phyloP scores from a whole-genome alignment of 805 yeast genomes.

The Yarrowia hollandica region DNA sequence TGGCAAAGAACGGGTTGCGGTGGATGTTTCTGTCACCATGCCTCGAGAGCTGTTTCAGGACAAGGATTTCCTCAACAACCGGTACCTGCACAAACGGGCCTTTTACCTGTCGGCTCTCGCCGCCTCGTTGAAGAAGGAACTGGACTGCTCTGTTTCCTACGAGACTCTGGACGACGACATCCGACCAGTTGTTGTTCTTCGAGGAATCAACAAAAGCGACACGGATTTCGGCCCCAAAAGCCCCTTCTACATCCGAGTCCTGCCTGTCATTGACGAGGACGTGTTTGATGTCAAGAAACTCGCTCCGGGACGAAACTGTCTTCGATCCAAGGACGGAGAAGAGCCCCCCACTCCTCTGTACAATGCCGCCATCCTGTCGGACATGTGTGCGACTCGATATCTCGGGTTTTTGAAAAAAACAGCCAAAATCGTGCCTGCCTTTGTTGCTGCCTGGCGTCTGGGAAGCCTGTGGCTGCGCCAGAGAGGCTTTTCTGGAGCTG shows the following conservation, averaged over 20 bases:
- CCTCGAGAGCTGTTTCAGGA: conserved; percentile 68
- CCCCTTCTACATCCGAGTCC: conserved; percentile 66
- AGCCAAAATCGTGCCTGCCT: conserved; percentile 74
- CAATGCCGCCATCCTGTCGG: conserved; percentile 75
- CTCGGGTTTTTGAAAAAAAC: conserved; percentile 74
- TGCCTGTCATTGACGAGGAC: conserved; percentile 71
- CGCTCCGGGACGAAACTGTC: conserved; percentile 76
- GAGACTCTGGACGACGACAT: conserved; percentile 76
- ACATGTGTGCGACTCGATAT: conserved; percentile 66
- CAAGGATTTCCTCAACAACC: conserved; percentile 86
- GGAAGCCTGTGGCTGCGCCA: conserved; percentile 91
- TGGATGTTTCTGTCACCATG: conserved; percentile 83
- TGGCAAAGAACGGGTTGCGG: conserved; percentile 52
- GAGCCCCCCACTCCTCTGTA: conserved; percentile 77
- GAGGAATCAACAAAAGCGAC: conserved; percentile 24
- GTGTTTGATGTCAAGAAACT: conserved; percentile 74
- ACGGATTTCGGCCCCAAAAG: conserved; percentile 48
- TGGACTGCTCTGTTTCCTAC: conserved; percentile 58
- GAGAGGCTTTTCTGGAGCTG: conserved; percentile 69
- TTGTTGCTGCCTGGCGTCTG: conserved; percentile 80
- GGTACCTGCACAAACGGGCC: conserved; percentile 87
- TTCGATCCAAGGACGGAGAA: conserved; percentile 57
- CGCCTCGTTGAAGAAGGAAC: conserved; percentile 52
- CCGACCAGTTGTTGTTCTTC: conserved; percentile 67
- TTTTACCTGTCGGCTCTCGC: conserved; percentile 82